Conservation (phyloP, 768 basidiomycete species). For the Naganishia onofrii region DNA sequence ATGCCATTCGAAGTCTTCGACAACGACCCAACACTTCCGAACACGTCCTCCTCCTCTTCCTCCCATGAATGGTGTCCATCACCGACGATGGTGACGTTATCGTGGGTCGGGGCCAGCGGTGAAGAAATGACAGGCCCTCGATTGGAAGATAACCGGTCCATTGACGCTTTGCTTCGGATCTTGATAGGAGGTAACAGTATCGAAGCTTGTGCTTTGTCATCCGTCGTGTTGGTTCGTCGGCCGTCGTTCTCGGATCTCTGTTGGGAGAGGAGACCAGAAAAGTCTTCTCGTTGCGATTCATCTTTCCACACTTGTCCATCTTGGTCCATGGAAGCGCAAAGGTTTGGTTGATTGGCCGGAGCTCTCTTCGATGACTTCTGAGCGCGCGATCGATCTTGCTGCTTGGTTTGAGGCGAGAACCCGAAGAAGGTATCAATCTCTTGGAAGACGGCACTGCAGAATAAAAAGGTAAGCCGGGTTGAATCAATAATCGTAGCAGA, state of each 20-base stretch:
- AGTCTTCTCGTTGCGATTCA: not conserved
- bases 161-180: conserved; percentile 3
- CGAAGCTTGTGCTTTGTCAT: too few relatives aligned
- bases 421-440: conserved; percentile 22
- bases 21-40: conserved; percentile 1
- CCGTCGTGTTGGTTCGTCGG: not conserved
- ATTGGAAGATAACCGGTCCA: not conserved
- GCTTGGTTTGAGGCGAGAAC: not conserved
- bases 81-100: conserved; percentile 24
- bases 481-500: not conserved
- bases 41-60: conserved; percentile 9
- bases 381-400: not conserved
- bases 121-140: not conserved
- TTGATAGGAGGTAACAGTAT: not conserved
- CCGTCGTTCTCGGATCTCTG: not conserved
- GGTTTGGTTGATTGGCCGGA: not conserved
- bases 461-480: not conserved
- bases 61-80: not conserved
- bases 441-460: not conserved
- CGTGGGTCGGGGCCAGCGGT: not conserved
- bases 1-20: conserved; percentile 3
- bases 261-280: not conserved
- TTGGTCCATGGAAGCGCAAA: not conserved
- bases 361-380: not conserved
- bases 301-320: conserved; percentile 1